These are phyloP conservation scores for Kwoniella newhampshirensis DNA, from an alignment of 768 basidiomycete genomes.

Conservation along the genomic window DNA sequence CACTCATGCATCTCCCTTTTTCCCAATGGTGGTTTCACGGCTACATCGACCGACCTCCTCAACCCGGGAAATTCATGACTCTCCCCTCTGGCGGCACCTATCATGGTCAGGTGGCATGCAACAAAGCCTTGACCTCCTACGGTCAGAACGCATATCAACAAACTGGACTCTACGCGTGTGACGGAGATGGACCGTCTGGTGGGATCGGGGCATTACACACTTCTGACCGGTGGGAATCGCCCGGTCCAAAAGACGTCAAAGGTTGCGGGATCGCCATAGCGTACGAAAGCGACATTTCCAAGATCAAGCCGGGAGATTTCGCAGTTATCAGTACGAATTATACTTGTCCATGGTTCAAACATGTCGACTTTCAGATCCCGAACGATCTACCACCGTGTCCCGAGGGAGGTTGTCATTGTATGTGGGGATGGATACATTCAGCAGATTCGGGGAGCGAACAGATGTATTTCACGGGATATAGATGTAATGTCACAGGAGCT, in stretches of 20 bases:
- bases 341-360: conserved; percentile 46
- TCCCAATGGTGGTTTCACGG: conserved; percentile 52
- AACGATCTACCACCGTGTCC: conserved; percentile 50
- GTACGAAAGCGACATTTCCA: conserved; percentile 38
- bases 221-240: conserved; percentile 33
- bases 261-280: conserved; percentile 47
- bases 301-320: conserved; percentile 44
- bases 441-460: conserved; percentile 41
- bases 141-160: conserved; percentile 29
- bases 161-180: conserved; percentile 45
- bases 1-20: conserved; percentile 41
- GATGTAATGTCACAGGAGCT: conserved; percentile 49
- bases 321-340: conserved; percentile 41
- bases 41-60: conserved; percentile 44
- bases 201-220: conserved; percentile 50
- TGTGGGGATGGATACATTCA: conserved; percentile 51
- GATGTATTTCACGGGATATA: conserved; percentile 42
- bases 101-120: conserved; percentile 46
- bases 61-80: conserved; percentile 37
- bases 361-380: conserved; percentile 51
- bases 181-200: conserved; percentile 27
- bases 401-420: conserved; percentile 47
- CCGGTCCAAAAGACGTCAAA: conserved; percentile 43
- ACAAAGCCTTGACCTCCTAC: conserved; percentile 38
- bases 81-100: conserved; percentile 45